These are phyloP conservation scores for Quercus phellos DNA, from an alignment of 331 rosid genomes.

Conservation along the genomic window DNA sequence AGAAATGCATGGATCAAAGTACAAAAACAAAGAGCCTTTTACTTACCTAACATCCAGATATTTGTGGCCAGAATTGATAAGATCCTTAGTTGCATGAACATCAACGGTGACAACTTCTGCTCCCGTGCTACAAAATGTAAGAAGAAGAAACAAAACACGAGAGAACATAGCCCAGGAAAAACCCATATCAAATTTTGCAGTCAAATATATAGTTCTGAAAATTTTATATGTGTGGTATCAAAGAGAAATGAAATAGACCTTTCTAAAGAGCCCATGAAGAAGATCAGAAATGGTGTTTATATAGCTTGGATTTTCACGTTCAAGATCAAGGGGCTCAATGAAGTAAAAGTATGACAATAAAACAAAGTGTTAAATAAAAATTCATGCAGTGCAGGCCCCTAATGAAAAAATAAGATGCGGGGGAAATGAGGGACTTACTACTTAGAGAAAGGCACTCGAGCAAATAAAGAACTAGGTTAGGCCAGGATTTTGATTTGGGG, in stretches of 20 bases:
- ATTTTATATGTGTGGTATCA: background rate
- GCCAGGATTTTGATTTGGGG: too few relatives aligned
- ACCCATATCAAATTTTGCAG: constrained; percentile 23
- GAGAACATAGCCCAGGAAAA: constrained; percentile 19
- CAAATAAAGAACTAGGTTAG: background rate
- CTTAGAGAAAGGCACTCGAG: background rate
- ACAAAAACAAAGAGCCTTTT: background rate
- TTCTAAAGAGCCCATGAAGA: constrained; percentile 31
- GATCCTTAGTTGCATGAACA: constrained; percentile 50
- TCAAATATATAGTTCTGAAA: background rate
- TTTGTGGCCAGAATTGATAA: constrained; percentile 47
- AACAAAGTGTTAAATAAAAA: background rate
- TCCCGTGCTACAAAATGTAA: constrained; percentile 33
- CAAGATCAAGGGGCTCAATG: constrained; percentile 14
- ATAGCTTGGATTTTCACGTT: background rate
- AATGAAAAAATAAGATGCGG: constrained; percentile 6
- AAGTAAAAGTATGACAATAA: background rate
- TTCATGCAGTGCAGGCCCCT: background rate
- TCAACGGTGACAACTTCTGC: constrained; percentile 58
- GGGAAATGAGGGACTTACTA: background rate
- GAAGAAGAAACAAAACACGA: constrained; percentile 12
- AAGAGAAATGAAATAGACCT: constrained; percentile 7
- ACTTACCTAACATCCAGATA: constrained; percentile 75
- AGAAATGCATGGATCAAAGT: background rate
- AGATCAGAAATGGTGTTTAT: background rate